phyloP scores from a whole-genome alignment of 208 protist genomes.

The Acanthamoeba sp. region DNA sequence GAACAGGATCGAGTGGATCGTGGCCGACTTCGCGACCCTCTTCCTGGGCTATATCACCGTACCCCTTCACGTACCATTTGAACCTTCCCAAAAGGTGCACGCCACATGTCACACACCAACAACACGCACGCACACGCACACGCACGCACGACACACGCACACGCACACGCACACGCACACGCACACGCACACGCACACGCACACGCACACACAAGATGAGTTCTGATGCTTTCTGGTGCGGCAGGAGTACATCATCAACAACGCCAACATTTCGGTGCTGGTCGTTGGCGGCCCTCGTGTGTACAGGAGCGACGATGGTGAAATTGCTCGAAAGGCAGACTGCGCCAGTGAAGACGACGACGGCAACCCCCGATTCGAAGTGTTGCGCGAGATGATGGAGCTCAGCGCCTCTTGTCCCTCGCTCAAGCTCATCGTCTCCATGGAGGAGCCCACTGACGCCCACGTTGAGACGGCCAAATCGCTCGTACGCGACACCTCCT shows the following conservation, averaged over 20 bases:
- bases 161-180: not conserved
- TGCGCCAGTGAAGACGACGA: not conserved
- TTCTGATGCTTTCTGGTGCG: not conserved
- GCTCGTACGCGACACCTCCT: not conserved
- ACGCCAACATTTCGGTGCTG: conserved; percentile 8
- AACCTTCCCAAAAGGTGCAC: conserved; percentile 22
- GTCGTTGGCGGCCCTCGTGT: conserved; percentile 2
- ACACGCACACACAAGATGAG: not conserved
- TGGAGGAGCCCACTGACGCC: not conserved
- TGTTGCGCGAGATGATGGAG: conserved; percentile 30
- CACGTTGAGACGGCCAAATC: not conserved
- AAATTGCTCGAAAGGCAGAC: not conserved
- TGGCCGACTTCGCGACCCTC: conserved; percentile 54
- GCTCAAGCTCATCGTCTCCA: conserved; percentile 32
- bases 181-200: not conserved
- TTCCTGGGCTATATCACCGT: conserved; percentile 50
- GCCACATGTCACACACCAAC: not conserved
- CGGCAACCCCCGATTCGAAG: not conserved
- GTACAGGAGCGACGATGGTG: not conserved
- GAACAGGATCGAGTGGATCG: conserved; percentile 44
- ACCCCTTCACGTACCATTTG: conserved; percentile 47
- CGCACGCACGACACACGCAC: not conserved
- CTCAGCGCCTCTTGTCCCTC: not conserved
- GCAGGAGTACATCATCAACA: conserved; percentile 62
- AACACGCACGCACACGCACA: not conserved